Conservation (phyloP, 2,329 filamentous ascomycete genomes). For the Colletotrichum cereale region DNA sequence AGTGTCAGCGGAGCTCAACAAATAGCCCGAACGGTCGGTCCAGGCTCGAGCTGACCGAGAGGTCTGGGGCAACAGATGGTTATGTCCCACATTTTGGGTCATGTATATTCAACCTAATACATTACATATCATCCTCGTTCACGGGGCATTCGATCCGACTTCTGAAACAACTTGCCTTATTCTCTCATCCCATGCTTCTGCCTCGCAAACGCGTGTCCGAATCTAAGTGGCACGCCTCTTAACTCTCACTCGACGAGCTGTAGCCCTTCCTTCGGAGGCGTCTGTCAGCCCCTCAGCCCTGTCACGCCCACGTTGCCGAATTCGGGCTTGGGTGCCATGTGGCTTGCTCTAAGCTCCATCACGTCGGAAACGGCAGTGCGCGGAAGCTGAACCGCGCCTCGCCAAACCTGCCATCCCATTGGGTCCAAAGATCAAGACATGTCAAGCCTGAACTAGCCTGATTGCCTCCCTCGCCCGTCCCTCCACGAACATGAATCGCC, state of each 20-base stretch:
- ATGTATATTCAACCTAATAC: conserved; percentile 6
- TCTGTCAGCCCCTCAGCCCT: conserved; percentile 19
- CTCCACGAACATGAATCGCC: conserved; percentile 9
- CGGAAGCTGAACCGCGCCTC: conserved; percentile 15
- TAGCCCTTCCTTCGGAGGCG: background rate
- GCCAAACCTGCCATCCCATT: conserved; percentile 13
- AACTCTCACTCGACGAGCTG: background rate
- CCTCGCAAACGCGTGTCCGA: background rate
- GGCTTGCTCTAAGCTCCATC: conserved; percentile 22
- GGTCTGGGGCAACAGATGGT: background rate
- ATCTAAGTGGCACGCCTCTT: background rate
- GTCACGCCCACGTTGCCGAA: conserved; percentile 9
- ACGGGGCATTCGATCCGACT: background rate
- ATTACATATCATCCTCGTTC: background rate
- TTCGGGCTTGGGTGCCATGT: conserved; percentile 21
- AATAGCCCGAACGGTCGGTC: background rate
- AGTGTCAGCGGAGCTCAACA: background rate
- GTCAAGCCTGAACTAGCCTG: conserved; percentile 14
- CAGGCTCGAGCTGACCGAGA: background rate
- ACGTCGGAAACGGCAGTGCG: conserved; percentile 4
- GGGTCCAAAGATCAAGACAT: background rate
- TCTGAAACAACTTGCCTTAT: background rate
- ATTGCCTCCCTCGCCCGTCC: conserved; percentile 7
- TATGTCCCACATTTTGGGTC: background rate
- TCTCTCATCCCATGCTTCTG: no score